Evolutionary conservation across 805 yeast species (phyloP).

Genomic region (Isabelozyma rhagii): DNA sequence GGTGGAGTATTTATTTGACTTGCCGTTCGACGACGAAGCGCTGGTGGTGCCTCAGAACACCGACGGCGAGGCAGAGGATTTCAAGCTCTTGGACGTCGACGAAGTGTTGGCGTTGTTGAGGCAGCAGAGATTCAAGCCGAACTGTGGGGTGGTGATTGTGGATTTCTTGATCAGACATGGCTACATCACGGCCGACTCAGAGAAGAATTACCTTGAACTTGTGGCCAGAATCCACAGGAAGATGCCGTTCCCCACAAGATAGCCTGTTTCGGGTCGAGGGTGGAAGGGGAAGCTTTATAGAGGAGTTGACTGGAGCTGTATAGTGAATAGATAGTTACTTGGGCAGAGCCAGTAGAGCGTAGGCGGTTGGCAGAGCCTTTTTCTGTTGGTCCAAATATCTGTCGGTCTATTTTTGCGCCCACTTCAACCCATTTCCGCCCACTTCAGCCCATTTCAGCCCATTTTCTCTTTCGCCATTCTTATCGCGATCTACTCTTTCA

Average conservation of each 20-base stretch:
- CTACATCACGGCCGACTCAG: slow-evolving; percentile 58
- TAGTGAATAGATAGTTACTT: too few relatives aligned
- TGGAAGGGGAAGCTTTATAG: too few relatives aligned
- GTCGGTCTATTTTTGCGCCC: too few relatives aligned
- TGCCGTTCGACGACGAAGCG: slow-evolving; percentile 46
- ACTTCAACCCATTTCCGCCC: too few relatives aligned
- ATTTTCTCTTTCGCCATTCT: too few relatives aligned
- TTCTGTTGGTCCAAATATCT: too few relatives aligned
- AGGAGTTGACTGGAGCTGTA: too few relatives aligned
- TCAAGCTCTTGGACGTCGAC: slow-evolving; percentile 57
- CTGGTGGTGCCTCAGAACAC: slow-evolving; percentile 42
- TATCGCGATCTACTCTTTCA: too few relatives aligned
- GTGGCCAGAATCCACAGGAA: slow-evolving; percentile 59
- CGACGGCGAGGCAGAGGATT: slow-evolving; percentile 68
- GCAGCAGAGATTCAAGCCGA: slow-evolving; percentile 77
- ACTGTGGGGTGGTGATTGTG: slow-evolving; percentile 73
- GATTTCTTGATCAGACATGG: slow-evolving; percentile 92
- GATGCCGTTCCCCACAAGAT: slow-evolving; percentile 61
- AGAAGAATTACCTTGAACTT: slow-evolving; percentile 63
- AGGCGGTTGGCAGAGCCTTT: too few relatives aligned
- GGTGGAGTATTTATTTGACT: slow-evolving; percentile 75
- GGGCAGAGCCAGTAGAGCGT: too few relatives aligned
- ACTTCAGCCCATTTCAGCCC: too few relatives aligned
- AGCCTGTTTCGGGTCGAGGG: background rate
- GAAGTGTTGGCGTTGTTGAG: slow-evolving; percentile 52